Evolutionary conservation across 768 basidiomycete species (phyloP), one percentile per base, ranked within the genome.

Genomic region (Phlebiopsis flavidoalba): DNA sequence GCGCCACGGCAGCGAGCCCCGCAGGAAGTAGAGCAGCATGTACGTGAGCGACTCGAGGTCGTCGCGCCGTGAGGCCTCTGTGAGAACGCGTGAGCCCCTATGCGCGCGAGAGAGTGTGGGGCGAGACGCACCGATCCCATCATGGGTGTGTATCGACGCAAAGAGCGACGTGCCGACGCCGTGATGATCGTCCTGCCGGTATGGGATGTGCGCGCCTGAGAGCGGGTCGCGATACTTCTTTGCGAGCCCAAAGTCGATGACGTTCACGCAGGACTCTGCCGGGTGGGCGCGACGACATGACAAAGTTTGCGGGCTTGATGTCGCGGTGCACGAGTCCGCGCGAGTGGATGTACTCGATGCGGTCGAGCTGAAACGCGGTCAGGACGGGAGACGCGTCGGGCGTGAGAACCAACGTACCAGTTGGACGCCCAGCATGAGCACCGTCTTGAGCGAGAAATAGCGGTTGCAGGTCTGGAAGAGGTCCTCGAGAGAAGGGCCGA

Each of bases 241-340:
- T 0, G 90, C 89, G 50, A 92, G 86, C 14, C 90, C 90, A 74
- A 92, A 92, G 76, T 92, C 90, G 66, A 92, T 92, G 65, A 99
- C 91, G 73, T 98, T 96, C 71, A 99, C 95, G 67, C 87, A 75
- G 49, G 62, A 64, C 66, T 82, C 80, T 0, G 81, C 69, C 72
- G 82, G 77, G 64, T 84, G 87, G n/a, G 63, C 85, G 85, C 50
- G 85, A 83, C 64, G 93, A 92, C 93, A 98, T 98, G 62, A 99
- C 88, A 71, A 99, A 99, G 76, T 99, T 98, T 68, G 96, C 96
- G 40, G 96, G 96, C 73, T 98, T 99, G 74, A 99, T 90, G 72
- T 98, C 96, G 65, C 96, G 91, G 73, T 98, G 96, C 46, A 97
- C 86, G 66, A 96, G 89, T 69, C 93, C 91, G 69, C 93, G 89